Conservation (phyloP, 2,329 filamentous ascomycete genomes). For the Nemania abortiva region DNA sequence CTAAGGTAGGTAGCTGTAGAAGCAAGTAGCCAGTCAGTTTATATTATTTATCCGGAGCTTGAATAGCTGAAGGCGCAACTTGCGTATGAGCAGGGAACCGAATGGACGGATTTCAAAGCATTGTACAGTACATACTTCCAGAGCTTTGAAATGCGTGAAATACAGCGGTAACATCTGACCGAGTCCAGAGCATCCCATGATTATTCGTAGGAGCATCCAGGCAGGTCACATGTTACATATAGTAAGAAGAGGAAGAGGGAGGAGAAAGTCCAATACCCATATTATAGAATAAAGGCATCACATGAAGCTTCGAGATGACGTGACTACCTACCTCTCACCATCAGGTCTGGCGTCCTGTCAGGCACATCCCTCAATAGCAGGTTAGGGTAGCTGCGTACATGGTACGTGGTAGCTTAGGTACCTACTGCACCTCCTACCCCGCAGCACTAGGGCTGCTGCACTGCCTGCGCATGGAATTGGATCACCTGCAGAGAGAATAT, state of each 20-base stretch:
- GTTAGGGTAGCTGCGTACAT: too few relatives aligned
- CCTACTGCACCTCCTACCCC: conserved; percentile 11
- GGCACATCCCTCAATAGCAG: too few relatives aligned
- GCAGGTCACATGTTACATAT: conserved; percentile 30
- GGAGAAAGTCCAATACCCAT: neutral
- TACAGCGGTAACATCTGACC: conserved; percentile 19
- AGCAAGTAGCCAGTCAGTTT: neutral
- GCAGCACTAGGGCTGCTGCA: conserved; percentile 3
- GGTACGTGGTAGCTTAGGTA: neutral
- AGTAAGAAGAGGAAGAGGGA: neutral
- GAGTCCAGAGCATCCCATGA: conserved; percentile 19
- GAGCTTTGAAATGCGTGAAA: neutral
- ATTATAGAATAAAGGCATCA: conserved; percentile 7
- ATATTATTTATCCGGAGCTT: conserved; percentile 17
- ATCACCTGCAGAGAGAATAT: conserved; percentile 13
- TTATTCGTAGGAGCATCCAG: neutral
- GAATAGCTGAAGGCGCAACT: conserved; percentile 7
- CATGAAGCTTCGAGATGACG: conserved; percentile 26
- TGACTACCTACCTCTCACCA: conserved; percentile 5
- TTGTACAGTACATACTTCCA: neutral
- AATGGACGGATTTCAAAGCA: conserved; percentile 12
- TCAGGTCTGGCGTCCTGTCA: neutral
- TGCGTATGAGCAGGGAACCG: neutral
- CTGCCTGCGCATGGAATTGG: neutral
- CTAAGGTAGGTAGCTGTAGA: too few relatives aligned